A percentile compares a stretch with the other conserved stretches of the same genome.
Conservation (phyloP, 495 filamentous ascomycete species). For the Podospora fimiseda region DNA sequence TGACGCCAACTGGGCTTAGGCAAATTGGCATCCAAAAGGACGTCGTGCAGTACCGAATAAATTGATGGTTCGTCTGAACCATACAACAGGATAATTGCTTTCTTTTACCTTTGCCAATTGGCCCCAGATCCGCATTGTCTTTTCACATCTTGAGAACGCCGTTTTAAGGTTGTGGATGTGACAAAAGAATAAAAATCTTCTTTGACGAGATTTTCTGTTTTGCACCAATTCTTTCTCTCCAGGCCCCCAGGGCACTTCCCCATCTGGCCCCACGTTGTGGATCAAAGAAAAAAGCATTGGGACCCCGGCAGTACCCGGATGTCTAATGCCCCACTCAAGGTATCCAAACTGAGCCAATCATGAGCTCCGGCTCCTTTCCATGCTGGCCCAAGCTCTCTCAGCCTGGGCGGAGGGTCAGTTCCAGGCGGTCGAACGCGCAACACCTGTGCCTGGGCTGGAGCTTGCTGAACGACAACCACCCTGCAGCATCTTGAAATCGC, state of each 20-base stretch:
- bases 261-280: not conserved
- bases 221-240: constrained; percentile 1
- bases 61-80: not conserved
- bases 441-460: constrained; percentile 22
- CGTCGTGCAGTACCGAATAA: not conserved
- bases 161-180: not conserved
- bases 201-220: not conserved
- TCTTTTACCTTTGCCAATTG: constrained; percentile 1
- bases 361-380: not conserved
- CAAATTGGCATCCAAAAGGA: not conserved
- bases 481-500: constrained; percentile 9
- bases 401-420: constrained; percentile 10
- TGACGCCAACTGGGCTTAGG: constrained; percentile 11
- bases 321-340: not conserved
- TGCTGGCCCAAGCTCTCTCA: constrained; percentile 26
- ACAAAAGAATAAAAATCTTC: not conserved
- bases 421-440: constrained; percentile 29
- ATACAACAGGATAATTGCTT: not conserved
- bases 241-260: constrained; percentile 4
- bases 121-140: not conserved
- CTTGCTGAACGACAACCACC: constrained; percentile 15
- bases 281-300: not conserved
- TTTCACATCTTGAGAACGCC: not conserved
- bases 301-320: not conserved
- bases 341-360: constrained; percentile 8